Conservation (phyloP, 176 grass and related monocot genomes). For the sorghum (Sorghum bicolor) region Sorghum_bicolor_NCBIv3 NC_012870.2:1998001-1998500, state of each 20-base stretch:
- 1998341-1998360: no score
- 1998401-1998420: background rate
- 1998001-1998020: background rate
- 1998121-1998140: background rate
- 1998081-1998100: background rate
- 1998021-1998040: background rate
- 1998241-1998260: background rate
- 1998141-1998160: background rate
- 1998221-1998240: background rate
- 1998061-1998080: background rate
- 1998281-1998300: background rate
- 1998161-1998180: background rate
- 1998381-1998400: background rate
- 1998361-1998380: no score
- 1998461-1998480: slow-evolving; percentile 19
- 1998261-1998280: background rate
- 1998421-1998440: background rate
- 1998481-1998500: background rate
- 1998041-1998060: background rate
- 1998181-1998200: background rate
- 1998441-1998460: slow-evolving; percentile 23
- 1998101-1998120: background rate
- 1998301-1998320: background rate
- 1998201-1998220: background rate
- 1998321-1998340: background rate